Base-by-base conservation (phyloP, 441 rosid species). In the Manihot esculenta region DNA sequence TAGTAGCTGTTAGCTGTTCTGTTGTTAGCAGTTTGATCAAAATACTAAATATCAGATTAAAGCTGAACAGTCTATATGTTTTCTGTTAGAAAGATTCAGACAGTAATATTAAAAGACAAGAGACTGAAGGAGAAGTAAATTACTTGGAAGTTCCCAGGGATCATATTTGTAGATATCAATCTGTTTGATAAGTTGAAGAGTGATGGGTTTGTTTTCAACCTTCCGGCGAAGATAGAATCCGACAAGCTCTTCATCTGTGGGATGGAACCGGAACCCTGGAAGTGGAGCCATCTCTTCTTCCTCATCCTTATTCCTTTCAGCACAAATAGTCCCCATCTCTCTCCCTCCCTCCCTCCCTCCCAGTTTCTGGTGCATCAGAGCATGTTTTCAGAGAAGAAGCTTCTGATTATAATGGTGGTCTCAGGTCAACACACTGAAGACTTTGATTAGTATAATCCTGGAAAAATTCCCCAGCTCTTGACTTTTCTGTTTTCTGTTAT, bases 111-210 rank as follows among this genome's bases (percentile, higher is more conserved):
- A n/a, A n/a, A n/a, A n/a, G n/a, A n/a, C n/a, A n/a, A n/a, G n/a
- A n/a, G n/a, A n/a, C n/a, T n/a, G n/a, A 38, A 38, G 7, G 42
- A 38, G 42, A 18, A 59, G 85, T 33, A 33, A 33, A 33, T 77
- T 89, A 91, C 97, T 89, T 80, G 97, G 97, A 79, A 91, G 94
- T 80, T 89, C 94, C 97, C 94, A 89, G n/a, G 96, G 96, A 68
- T 90, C 92, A 33, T 84, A 84, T 82, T 88, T 88, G 77, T 90
- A 90, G 71, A 91, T 89, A 60, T 91, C 97, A 44, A 89, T 82
- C 60, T 88, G 97, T 85, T 84, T 87, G 76, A 91, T 91, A 68
- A 89, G 86, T 80, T 88, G 90, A 49, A 91, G 83, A 48, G 92
- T 74, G 74, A 87, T 85, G 72, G 88, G 83, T 17, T 85, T 62